Evolutionary conservation across 768 basidiomycete genomes (phyloP), one percentile per base, ranked within the genome.

Genomic region (Ephemerocybe angulata): DNA sequence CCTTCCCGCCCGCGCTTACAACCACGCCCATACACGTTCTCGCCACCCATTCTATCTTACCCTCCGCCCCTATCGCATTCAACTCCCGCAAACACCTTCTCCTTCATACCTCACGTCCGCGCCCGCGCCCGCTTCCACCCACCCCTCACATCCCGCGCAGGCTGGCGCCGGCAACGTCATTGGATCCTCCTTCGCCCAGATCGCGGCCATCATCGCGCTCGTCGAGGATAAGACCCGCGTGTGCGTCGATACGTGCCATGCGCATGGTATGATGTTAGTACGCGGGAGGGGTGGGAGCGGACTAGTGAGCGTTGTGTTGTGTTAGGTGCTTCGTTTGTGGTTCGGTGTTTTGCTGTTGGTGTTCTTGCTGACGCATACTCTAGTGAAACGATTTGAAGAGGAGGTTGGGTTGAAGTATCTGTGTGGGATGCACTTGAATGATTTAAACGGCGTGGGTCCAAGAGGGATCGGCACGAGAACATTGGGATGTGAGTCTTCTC

Each of bases 201-300:
- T 94, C 7, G 79, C 76, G 1, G 73, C 70, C 2, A 91, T 94
- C 46, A 93, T 95, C 41, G 7, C 38, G 38, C 38, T 17, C 21
- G 87, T 94, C 1, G 74, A 85, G 3, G 83, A 93, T 63, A 93
- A 93, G 68, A 71, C 71, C 0, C 69, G 92, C 43, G 86, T 93
- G 4, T 94, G 92, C 66, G 71, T 95, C 38, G 91, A 95, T 68
- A 93, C 93, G 0, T 94, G 92, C n/a, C n/a, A n/a, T n/a, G n/a
- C n/a, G n/a, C n/a, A n/a, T n/a, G 90, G 1, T 91, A 92, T 60
- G 90, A 93, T 65, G 82, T 94, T 35, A 79, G 89, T 24, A 86
- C 86, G 0, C 76, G 78, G 57, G 80, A 82, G 61, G 81, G 81
- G 2, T 93, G 90, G 83, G 71, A 85, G 83, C 90, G 65, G 66